Percentiles rank a stretch among this genome's conserved stretches.
These are phyloP conservation scores for Phlyctochytrium planicorne DNA, from an alignment of 192 early-diverging fungal species.

Conservation along the genomic window DNA sequence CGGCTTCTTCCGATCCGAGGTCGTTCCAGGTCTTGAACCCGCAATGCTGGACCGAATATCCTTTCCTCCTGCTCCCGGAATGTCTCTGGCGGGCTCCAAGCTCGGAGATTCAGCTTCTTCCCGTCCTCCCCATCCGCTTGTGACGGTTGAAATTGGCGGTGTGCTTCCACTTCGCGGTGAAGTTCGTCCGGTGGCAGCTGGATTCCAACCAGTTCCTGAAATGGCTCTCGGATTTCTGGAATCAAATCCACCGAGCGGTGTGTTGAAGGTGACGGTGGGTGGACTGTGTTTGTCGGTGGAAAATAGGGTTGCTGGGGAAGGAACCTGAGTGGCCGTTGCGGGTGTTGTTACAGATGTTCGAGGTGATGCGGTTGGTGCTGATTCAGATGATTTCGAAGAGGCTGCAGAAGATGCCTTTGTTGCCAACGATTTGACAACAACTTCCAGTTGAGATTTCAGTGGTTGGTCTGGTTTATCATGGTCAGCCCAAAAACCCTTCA, in stretches of 20 bases:
- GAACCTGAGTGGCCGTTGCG: neutral
- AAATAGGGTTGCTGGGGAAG: neutral
- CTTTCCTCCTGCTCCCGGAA: neutral
- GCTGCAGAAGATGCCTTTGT: neutral
- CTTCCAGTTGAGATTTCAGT: constrained; percentile 28
- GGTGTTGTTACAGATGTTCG: neutral
- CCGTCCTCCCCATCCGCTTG: neutral
- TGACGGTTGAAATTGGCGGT: neutral
- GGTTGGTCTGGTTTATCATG: constrained; percentile 12
- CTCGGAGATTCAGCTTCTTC: neutral
- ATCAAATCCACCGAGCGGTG: constrained; percentile 21
- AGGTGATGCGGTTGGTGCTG: neutral
- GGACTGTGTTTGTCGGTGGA: neutral
- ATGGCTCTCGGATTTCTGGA: constrained; percentile 16
- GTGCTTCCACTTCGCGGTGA: neutral
- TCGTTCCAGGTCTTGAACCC: neutral
- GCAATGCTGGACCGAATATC: neutral
- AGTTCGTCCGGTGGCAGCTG: neutral
- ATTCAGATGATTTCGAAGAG: no score
- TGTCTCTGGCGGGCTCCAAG: neutral
- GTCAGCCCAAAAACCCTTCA: no score
- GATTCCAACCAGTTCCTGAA: neutral
- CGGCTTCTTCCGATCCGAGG: neutral
- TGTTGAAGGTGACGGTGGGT: constrained; percentile 15
- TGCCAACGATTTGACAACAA: constrained; percentile 15